phyloP scores from a whole-genome alignment of 225 moss, liverwort and hornwort species.

The Anthoceros angustus region DNA sequence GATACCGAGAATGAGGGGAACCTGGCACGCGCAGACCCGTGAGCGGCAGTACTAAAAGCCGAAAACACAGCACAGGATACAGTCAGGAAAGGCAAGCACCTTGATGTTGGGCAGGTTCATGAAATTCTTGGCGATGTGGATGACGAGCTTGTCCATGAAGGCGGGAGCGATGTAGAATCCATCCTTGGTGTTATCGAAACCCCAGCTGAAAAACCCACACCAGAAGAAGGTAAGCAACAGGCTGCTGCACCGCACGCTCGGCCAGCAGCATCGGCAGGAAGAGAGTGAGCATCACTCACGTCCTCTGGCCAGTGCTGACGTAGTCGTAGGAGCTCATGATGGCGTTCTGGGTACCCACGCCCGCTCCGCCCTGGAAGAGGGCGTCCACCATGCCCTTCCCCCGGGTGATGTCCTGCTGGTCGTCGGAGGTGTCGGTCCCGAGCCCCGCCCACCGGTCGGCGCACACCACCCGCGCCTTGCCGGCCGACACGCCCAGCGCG shows the following conservation, averaged over 20 bases:
- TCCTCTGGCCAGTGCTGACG: constrained; percentile 34
- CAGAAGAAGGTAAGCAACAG: background rate
- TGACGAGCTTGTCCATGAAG: constrained; percentile 85
- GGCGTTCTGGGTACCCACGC: constrained; percentile 49
- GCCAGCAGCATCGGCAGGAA: background rate
- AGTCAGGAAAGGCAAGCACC: too few relatives aligned
- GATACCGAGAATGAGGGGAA: constrained; percentile 85
- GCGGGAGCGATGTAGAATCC: constrained; percentile 84
- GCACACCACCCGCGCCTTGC: background rate
- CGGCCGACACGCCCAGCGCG: background rate
- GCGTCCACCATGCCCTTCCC: constrained; percentile 85
- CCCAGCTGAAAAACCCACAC: constrained; percentile 19
- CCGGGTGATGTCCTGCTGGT: constrained; percentile 78
- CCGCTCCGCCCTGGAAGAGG: constrained; percentile 46
- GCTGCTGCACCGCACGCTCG: background rate
- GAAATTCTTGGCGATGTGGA: constrained; percentile 89
- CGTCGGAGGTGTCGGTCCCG: constrained; percentile 63
- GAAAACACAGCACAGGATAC: background rate
- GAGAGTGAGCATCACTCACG: constrained; percentile 14
- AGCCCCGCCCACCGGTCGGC: constrained; percentile 44
- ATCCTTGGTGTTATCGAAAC: constrained; percentile 70
- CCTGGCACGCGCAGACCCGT: constrained; percentile 5
- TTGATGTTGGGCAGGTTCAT: constrained; percentile 77
- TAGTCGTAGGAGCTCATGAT: constrained; percentile 58
- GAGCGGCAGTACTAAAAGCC: background rate